Percentiles rank a stretch among this genome's conserved stretches.
These are phyloP conservation scores for Enterocytospora artemiae DNA, from an alignment of 371 early-diverging fungal species.

Conservation along the genomic window DNA sequence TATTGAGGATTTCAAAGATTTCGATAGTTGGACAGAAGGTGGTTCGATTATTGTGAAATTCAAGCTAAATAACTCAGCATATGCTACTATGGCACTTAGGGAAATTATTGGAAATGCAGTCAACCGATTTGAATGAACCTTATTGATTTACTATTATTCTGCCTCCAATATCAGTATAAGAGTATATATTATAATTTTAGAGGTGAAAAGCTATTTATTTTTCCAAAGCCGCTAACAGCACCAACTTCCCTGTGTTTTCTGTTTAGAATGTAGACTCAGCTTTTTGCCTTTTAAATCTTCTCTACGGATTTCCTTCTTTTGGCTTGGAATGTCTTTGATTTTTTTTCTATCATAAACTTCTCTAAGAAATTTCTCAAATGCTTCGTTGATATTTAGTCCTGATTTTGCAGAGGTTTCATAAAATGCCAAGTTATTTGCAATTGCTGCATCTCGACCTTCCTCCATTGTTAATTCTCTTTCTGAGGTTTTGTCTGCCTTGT, in stretches of 20 bases:
- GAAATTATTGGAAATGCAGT: slow-evolving; percentile 67
- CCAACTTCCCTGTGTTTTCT: slow-evolving; percentile 7
- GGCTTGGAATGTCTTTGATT: slow-evolving; percentile 11
- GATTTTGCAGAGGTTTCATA: slow-evolving; percentile 79
- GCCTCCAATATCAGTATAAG: no score
- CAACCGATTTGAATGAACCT: no score
- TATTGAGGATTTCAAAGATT: slow-evolving; percentile 17
- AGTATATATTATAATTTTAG: no score
- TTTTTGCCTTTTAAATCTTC: slow-evolving; percentile 21
- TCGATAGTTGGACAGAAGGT: slow-evolving; percentile 12
- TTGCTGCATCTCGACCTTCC: slow-evolving; percentile 83
- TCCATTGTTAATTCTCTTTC: slow-evolving; percentile 84
- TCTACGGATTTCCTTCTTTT: slow-evolving; percentile 7
- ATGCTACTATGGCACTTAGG: slow-evolving; percentile 88
- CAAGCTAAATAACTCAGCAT: slow-evolving; percentile 68
- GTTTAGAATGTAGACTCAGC: neutral
- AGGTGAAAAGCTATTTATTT: no score
- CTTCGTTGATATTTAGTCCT: slow-evolving; percentile 74
- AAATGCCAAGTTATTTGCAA: slow-evolving; percentile 66
- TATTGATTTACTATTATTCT: no score
- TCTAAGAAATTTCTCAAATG: slow-evolving; percentile 73
- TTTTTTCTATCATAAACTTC: slow-evolving; percentile 61
- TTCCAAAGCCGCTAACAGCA: slow-evolving; percentile 29
- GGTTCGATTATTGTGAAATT: slow-evolving; percentile 63
- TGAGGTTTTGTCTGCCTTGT: slow-evolving; percentile 92